Conservation (phyloP, 495 filamentous ascomycete species). For the Penicillium paradoxum region DNA sequence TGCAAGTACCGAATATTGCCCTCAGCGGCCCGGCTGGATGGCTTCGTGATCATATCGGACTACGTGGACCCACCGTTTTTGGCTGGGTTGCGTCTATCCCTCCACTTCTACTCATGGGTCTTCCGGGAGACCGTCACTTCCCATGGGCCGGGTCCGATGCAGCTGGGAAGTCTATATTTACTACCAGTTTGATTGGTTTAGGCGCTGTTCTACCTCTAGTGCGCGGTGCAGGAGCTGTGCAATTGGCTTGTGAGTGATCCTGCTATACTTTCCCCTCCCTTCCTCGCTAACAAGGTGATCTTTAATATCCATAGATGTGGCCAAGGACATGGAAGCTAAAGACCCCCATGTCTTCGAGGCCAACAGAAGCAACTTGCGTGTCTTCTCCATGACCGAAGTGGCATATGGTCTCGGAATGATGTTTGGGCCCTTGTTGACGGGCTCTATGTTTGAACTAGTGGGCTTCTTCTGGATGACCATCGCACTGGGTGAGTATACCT, state of each 20-base stretch:
- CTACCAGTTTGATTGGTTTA: constrained; percentile 2
- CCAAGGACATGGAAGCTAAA: constrained; percentile 12
- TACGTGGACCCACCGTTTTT: constrained; percentile 4
- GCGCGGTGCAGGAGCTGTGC: constrained; percentile 8
- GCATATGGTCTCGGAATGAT: constrained; percentile 19
- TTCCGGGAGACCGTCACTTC: constrained; percentile 9
- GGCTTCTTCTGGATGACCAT: constrained; percentile 19
- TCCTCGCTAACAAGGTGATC: not conserved
- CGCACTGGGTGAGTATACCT: not conserved
- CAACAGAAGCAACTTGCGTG: constrained; percentile 20
- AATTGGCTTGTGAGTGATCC: constrained; percentile 10
- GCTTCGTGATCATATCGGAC: constrained; percentile 15
- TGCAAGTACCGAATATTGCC: constrained; percentile 11
- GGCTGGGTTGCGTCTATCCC: constrained; percentile 3
- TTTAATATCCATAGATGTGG: constrained; percentile 3
- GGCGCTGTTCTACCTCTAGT: constrained; percentile 9
- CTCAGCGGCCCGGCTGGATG: constrained; percentile 11
- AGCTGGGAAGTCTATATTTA: constrained; percentile 7
- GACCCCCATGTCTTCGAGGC: constrained; percentile 14
- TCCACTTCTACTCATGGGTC: constrained; percentile 7
- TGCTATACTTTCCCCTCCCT: not conserved
- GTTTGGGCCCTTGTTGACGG: constrained; percentile 22
- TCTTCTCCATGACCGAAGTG: constrained; percentile 22
- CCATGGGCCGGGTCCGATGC: constrained; percentile 6
- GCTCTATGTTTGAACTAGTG: constrained; percentile 16